phyloP scores from a whole-genome alignment of 2,329 filamentous ascomycete species.

The Helicocarpus griseus region DNA sequence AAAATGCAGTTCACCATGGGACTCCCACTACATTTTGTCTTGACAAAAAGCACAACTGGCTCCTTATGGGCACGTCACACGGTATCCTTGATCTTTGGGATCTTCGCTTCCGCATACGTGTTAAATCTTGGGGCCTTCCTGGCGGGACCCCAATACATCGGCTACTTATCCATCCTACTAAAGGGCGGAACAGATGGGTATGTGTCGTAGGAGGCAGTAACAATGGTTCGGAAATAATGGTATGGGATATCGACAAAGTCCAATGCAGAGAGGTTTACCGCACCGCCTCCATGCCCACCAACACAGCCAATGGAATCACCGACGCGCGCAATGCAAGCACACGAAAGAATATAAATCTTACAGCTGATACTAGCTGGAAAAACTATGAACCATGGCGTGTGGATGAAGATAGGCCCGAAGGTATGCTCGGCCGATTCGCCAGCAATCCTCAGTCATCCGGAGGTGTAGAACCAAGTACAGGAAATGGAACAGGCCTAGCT shows the following conservation, averaged over 20 bases:
- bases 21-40: conserved; percentile 85
- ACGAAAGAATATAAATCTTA: conserved; percentile 13
- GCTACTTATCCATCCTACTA: conserved; percentile 66
- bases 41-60: conserved; percentile 78
- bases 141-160: conserved; percentile 72
- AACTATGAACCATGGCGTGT: conserved; percentile 78
- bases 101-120: conserved; percentile 78
- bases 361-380: conserved; percentile 31
- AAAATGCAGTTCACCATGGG: conserved; percentile 86
- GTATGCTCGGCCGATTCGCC: conserved; percentile 78
- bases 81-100: conserved; percentile 94
- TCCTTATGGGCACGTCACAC: conserved; percentile 83
- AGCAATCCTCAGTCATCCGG: conserved; percentile 34
- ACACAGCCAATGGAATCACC: conserved; percentile 7
- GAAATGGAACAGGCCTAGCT: conserved; percentile 29
- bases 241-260: conserved; percentile 90
- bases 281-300: conserved; percentile 30
- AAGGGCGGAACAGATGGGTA: conserved; percentile 71
- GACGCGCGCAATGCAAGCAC: conserved; percentile 26
- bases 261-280: conserved; percentile 84
- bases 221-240: conserved; percentile 71
- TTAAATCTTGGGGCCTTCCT: conserved; percentile 81
- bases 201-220: conserved; percentile 82
- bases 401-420: conserved; percentile 79
- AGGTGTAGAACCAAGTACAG: conserved; percentile 53